A percentile compares a stretch with the other conserved stretches of the same genome.
phyloP scores from a whole-genome alignment of 2,329 filamentous ascomycete species.

The Ophiocordyceps camponoti-saundersi region DNA sequence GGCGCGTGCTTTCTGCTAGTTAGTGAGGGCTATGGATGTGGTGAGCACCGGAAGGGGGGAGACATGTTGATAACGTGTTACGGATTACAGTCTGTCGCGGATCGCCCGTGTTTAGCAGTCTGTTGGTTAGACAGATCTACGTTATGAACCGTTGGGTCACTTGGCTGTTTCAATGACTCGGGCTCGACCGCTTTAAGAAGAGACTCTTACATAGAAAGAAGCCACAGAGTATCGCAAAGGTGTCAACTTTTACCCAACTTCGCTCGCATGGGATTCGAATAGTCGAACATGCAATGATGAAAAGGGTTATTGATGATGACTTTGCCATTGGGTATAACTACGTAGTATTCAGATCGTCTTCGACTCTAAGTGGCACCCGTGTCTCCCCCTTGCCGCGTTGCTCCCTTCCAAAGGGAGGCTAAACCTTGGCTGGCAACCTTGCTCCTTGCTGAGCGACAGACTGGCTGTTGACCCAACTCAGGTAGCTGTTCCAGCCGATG shows the following conservation, averaged over 20 bases:
- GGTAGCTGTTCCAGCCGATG: slow-evolving; percentile 48
- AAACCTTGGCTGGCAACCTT: not conserved
- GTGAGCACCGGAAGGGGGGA: no score
- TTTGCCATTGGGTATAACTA: no score
- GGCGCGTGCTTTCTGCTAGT: not conserved
- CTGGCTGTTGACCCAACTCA: slow-evolving; percentile 42
- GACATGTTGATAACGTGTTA: no score
- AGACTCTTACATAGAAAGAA: no score
- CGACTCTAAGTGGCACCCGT: not conserved
- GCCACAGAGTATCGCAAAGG: no score
- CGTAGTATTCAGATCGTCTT: no score
- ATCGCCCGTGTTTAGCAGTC: not conserved
- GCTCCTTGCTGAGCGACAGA: slow-evolving; percentile 3
- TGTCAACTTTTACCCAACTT: no score
- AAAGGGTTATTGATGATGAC: no score
- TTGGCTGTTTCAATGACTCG: not conserved
- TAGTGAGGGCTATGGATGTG: not conserved
- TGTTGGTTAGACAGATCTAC: not conserved
- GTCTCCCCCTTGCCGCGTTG: not conserved
- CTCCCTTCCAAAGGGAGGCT: not conserved
- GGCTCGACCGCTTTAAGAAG: no score
- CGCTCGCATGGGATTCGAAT: no score
- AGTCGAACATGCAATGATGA: no score
- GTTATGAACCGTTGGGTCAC: not conserved
- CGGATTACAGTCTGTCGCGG: not conserved